Conservation (phyloP, 495 filamentous ascomycete species). For the Penicillium odoratum region DNA sequence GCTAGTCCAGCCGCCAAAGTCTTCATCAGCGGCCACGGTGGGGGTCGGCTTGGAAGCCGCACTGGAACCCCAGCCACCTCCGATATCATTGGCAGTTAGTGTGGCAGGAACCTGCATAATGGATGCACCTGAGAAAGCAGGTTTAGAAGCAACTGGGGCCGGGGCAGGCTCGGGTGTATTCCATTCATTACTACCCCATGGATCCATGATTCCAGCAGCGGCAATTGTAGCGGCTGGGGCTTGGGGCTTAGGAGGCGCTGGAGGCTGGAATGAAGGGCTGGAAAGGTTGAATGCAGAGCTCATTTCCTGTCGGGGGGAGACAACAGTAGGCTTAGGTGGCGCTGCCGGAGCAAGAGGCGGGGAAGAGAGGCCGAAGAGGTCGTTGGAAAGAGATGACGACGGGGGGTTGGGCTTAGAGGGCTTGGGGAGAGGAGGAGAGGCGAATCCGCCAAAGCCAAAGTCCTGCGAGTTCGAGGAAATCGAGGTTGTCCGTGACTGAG, state of each 20-base stretch:
- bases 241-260: slow-evolving; percentile 39
- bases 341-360: slow-evolving; percentile 48
- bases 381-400: slow-evolving; percentile 50
- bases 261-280: slow-evolving; percentile 49
- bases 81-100: slow-evolving; percentile 45
- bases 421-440: slow-evolving; percentile 41
- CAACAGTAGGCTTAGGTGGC: slow-evolving; percentile 37
- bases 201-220: slow-evolving; percentile 40
- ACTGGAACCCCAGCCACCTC: slow-evolving; percentile 56
- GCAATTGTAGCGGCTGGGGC: slow-evolving; percentile 34
- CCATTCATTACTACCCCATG: slow-evolving; percentile 55
- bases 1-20: slow-evolving; percentile 92
- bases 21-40: slow-evolving; percentile 78
- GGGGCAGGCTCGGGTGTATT: slow-evolving; percentile 47
- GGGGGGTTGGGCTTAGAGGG: slow-evolving; percentile 45
- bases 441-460: slow-evolving; percentile 48
- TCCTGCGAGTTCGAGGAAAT: slow-evolving; percentile 54
- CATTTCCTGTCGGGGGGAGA: slow-evolving; percentile 44
- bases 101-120: slow-evolving; percentile 52
- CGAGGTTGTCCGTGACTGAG: slow-evolving; percentile 41
- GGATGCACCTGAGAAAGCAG: slow-evolving; percentile 28
- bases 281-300: slow-evolving; percentile 82
- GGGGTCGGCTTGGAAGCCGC: slow-evolving; percentile 49
- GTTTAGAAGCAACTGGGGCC: slow-evolving; percentile 20
- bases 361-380: slow-evolving; percentile 80